Conservation (phyloP, 208 protist species). For the Leishmania lainsoni region DNA sequence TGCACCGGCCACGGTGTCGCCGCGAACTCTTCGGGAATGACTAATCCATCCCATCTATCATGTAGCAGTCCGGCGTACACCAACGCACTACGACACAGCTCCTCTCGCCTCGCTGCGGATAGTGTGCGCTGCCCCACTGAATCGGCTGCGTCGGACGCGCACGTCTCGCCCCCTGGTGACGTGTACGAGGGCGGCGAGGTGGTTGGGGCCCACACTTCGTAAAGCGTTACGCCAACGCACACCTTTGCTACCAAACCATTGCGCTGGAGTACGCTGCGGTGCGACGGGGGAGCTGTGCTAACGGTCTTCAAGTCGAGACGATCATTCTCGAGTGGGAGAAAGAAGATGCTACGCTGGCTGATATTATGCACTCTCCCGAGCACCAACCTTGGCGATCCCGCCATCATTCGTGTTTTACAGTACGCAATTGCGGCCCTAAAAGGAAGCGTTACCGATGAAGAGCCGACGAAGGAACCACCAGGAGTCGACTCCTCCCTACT, state of each 20-base stretch:
- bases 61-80: slow-evolving; percentile 26
- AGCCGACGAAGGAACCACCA: neutral
- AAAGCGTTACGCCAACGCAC: slow-evolving; percentile 27
- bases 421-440: neutral
- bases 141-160: neutral
- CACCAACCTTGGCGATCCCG: slow-evolving; percentile 1
- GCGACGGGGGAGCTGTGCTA: slow-evolving; percentile 51
- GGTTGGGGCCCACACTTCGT: neutral
- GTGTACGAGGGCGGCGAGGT: neutral
- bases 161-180: neutral
- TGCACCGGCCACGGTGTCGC: slow-evolving; percentile 56
- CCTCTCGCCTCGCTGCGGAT: slow-evolving; percentile 33
- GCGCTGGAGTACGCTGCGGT: slow-evolving; percentile 61
- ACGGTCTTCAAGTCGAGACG: slow-evolving; percentile 63
- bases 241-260: slow-evolving; percentile 76
- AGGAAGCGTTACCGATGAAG: neutral
- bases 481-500: no score
- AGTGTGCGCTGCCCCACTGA: neutral
- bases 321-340: slow-evolving; percentile 35
- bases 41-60: slow-evolving; percentile 10
- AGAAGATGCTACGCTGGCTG: slow-evolving; percentile 58
- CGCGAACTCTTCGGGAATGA: slow-evolving; percentile 1
- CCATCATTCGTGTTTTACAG: neutral
- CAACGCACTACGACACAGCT: slow-evolving; percentile 42
- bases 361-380: slow-evolving; percentile 45